Conservation (phyloP, 2,329 filamentous ascomycete genomes). For the Cytospora piceicola region DNA sequence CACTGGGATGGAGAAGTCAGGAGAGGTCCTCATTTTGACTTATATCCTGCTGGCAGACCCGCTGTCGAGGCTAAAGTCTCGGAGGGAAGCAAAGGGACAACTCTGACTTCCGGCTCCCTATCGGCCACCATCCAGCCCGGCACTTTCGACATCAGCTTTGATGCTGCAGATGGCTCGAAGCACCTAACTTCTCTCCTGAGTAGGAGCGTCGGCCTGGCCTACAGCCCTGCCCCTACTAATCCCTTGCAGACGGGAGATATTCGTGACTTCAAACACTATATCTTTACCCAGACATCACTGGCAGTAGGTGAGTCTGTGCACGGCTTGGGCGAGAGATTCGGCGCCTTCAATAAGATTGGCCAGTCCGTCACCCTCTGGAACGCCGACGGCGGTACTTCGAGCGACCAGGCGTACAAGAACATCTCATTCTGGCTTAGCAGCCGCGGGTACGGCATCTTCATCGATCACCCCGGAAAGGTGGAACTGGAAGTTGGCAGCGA, state of each 20-base stretch:
- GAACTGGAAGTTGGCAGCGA: constrained; percentile 77
- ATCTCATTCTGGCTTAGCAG: constrained; percentile 71
- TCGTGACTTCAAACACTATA: constrained; percentile 56
- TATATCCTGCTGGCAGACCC: constrained; percentile 58
- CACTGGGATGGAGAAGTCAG: constrained; percentile 60
- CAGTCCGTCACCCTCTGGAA: constrained; percentile 70
- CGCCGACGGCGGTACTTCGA: constrained; percentile 66
- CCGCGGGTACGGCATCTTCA: constrained; percentile 76
- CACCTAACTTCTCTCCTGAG: constrained; percentile 58
- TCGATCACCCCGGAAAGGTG: constrained; percentile 70
- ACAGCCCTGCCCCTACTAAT: constrained; percentile 55
- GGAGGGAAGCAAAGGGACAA: constrained; percentile 50
- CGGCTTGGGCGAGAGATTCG: constrained; percentile 77
- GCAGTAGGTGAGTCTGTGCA: constrained; percentile 69
- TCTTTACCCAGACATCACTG: constrained; percentile 60
- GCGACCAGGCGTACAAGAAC: constrained; percentile 75
- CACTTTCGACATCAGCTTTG: constrained; percentile 60
- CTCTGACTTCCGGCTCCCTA: constrained; percentile 54
- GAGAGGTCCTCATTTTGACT: constrained; percentile 60
- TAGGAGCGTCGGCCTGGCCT: constrained; percentile 62
- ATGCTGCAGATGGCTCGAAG: constrained; percentile 52
- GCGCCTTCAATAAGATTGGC: constrained; percentile 75
- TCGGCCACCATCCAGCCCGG: constrained; percentile 56
- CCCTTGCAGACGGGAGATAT: constrained; percentile 59
- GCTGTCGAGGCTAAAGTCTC: constrained; percentile 44